A percentile compares a stretch with the other conserved stretches of the same genome.
Conservation (phyloP, 2,329 filamentous ascomycete genomes). For the Iodosphaeria phyllophila region DNA sequence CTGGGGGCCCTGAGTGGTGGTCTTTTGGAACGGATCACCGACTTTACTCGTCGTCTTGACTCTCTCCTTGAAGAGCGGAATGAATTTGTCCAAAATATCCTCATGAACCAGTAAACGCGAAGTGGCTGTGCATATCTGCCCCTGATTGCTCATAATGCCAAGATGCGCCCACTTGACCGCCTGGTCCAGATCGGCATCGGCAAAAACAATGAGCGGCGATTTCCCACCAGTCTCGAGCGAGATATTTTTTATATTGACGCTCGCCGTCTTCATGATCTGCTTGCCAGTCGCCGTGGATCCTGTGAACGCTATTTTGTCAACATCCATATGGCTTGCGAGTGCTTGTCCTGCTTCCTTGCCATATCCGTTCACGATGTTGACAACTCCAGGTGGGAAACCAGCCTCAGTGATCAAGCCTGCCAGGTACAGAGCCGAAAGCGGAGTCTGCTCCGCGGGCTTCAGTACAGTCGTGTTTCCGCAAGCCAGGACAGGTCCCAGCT, state of each 20-base stretch:
- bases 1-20: slow-evolving; percentile 58
- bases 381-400: slow-evolving; percentile 59
- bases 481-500: slow-evolving; percentile 52
- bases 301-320: slow-evolving; percentile 68
- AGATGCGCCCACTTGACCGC: slow-evolving; percentile 39
- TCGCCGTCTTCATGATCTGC: slow-evolving; percentile 58
- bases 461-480: slow-evolving; percentile 45
- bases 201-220: slow-evolving; percentile 43
- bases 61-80: slow-evolving; percentile 39
- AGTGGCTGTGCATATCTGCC: slow-evolving; percentile 47
- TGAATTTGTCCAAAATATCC: slow-evolving; percentile 40
- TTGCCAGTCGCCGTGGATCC: slow-evolving; percentile 55
- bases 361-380: slow-evolving; percentile 59
- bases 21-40: slow-evolving; percentile 51
- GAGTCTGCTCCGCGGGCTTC: slow-evolving; percentile 50
- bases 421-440: slow-evolving; percentile 44
- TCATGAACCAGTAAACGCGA: slow-evolving; percentile 47
- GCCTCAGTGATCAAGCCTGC: slow-evolving; percentile 51
- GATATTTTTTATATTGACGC: slow-evolving; percentile 46
- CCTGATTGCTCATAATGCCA: slow-evolving; percentile 39
- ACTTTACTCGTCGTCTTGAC: slow-evolving; percentile 39
- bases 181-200: slow-evolving; percentile 46
- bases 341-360: slow-evolving; percentile 50
- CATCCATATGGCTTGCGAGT: slow-evolving; percentile 44
- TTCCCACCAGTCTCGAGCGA: slow-evolving; percentile 52